Conservation (phyloP, 192 early-diverging fungal species). For the Coemansia sp. region DNA sequence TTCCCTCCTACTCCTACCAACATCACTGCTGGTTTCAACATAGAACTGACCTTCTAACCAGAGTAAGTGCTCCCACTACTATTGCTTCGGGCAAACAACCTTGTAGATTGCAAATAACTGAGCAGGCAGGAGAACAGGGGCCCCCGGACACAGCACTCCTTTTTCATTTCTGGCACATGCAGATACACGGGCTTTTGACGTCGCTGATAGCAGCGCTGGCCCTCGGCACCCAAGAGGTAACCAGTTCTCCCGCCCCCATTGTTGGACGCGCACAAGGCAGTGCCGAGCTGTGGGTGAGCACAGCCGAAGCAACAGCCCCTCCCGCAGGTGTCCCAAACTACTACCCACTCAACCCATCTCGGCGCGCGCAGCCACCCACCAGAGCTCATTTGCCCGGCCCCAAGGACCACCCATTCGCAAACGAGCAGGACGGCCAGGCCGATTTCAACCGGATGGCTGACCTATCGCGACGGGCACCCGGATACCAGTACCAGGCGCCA, state of each 20-base stretch:
- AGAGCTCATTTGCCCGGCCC: slow-evolving; percentile 22
- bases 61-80: too few relatives aligned
- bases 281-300: slow-evolving; percentile 37
- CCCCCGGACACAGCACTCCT: too few relatives aligned
- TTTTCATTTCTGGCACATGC: too few relatives aligned
- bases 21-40: too few relatives aligned
- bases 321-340: slow-evolving; percentile 18
- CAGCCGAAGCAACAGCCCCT: slow-evolving; percentile 8
- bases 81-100: too few relatives aligned
- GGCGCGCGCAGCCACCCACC: slow-evolving; percentile 37
- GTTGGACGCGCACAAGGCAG: background rate
- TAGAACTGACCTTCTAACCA: too few relatives aligned
- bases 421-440: slow-evolving; percentile 21
- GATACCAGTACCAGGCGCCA: slow-evolving; percentile 12
- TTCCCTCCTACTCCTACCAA: too few relatives aligned
- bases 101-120: too few relatives aligned
- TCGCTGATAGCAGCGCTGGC: too few relatives aligned
- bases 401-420: slow-evolving; percentile 14
- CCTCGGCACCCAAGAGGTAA: background rate
- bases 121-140: too few relatives aligned
- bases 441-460: slow-evolving; percentile 9
- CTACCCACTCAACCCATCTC: slow-evolving; percentile 3
- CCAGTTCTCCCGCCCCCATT: background rate
- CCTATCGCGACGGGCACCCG: slow-evolving; percentile 2
- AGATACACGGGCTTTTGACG: too few relatives aligned